Conservation (phyloP, 1,284 basidiomycete species). For the Leccinum holopus region DNA sequence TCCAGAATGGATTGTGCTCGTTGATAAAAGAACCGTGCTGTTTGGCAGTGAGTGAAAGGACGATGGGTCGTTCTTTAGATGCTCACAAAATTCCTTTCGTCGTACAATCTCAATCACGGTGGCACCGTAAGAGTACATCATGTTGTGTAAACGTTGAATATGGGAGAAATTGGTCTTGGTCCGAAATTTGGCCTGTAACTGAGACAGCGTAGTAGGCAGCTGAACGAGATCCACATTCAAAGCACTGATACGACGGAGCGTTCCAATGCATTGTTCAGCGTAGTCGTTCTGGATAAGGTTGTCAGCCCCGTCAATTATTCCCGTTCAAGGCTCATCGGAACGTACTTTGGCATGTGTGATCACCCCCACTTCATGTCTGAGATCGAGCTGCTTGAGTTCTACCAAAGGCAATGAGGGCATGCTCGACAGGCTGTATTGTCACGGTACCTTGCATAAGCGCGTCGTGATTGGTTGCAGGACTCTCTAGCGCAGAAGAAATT, state of each 20-base stretch:
- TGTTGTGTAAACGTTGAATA: slow-evolving; percentile 83
- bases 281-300: slow-evolving; percentile 63
- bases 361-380: slow-evolving; percentile 58
- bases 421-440: not conserved
- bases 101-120: slow-evolving; percentile 90
- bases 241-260: slow-evolving; percentile 68
- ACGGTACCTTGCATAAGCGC: slow-evolving; percentile 53
- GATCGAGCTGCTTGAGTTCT: slow-evolving; percentile 68
- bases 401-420: slow-evolving; percentile 7
- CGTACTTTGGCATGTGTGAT: slow-evolving; percentile 61
- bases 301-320: not conserved
- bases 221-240: slow-evolving; percentile 76
- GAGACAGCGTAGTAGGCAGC: slow-evolving; percentile 59
- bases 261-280: slow-evolving; percentile 66
- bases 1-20: slow-evolving; percentile 76
- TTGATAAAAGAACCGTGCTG: slow-evolving; percentile 76
- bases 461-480: slow-evolving; percentile 54
- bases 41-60: slow-evolving; percentile 9
- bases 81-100: slow-evolving; percentile 81
- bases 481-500: slow-evolving; percentile 52
- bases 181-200: slow-evolving; percentile 68
- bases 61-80: not conserved
- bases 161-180: slow-evolving; percentile 86
- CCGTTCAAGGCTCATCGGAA: not conserved
- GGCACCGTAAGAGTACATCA: slow-evolving; percentile 92